Conservation (phyloP, 1,139 yeast species). For the Hemisphaericaspora xylofermentans region DNA sequence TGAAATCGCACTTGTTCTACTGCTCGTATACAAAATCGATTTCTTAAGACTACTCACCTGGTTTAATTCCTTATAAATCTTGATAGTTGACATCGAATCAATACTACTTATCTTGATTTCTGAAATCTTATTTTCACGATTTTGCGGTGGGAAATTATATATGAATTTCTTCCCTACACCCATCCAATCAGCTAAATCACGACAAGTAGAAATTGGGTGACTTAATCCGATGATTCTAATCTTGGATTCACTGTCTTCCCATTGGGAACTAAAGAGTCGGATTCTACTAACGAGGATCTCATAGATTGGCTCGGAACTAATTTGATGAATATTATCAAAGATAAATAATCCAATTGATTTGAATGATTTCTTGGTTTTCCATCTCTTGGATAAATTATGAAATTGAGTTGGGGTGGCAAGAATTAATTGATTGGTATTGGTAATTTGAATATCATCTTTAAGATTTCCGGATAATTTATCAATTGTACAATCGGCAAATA, state of each 20-base stretch:
- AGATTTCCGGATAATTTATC: constrained; percentile 64
- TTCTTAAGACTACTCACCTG: constrained; percentile 3
- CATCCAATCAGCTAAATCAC: constrained; percentile 84
- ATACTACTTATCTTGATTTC: constrained; percentile 46
- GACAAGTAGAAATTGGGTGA: constrained; percentile 68
- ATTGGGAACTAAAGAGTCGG: constrained; percentile 65
- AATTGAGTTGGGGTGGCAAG: constrained; percentile 79
- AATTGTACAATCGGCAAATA: constrained; percentile 50
- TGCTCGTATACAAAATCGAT: constrained; percentile 57
- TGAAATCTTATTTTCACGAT: constrained; percentile 55
- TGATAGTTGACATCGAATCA: not conserved
- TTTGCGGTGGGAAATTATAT: constrained; percentile 69
- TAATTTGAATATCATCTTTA: constrained; percentile 49
- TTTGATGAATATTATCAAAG: constrained; percentile 71
- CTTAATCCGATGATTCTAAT: constrained; percentile 68
- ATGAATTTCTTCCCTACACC: constrained; percentile 61
- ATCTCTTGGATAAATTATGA: constrained; percentile 69
- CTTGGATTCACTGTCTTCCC: constrained; percentile 38
- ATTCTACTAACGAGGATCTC: constrained; percentile 72
- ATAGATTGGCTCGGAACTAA: constrained; percentile 63
- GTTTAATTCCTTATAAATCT: constrained; percentile 8
- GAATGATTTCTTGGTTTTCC: constrained; percentile 75
- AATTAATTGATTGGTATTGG: constrained; percentile 64
- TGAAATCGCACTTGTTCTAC: constrained; percentile 55
- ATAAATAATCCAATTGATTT: constrained; percentile 68